Evolutionary conservation across 2,329 filamentous ascomycete genomes (phyloP), one percentile per base, ranked within the genome.

Genomic region (Dactylellina cionopaga): DNA sequence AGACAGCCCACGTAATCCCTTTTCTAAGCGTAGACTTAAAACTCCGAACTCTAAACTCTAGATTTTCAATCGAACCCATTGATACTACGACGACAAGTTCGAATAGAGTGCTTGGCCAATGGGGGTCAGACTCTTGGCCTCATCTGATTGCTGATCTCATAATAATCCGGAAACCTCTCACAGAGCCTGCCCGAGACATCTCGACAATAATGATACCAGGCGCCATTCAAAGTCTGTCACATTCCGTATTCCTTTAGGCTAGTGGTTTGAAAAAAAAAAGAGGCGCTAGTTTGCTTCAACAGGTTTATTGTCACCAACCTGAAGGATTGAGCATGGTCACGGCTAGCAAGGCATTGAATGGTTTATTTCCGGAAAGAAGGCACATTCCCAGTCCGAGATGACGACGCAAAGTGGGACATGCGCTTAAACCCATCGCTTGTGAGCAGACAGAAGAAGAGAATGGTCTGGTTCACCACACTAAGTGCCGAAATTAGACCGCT

Each of bases 401-500:
- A 70, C 56, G 65, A 70, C 65, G 65, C 56, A 55, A 9, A 13
- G 54, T 68, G 46, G 55, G 24, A 46, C 66, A 60, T 71, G 66
- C 66, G 66, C 66, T 71, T 71, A 71, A 71, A 64, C 43, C 15
- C 33, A 64, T 54, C 66, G 66, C 66, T 59, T 63, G 51, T 64
- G 41, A 64, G 43, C 56, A 49, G 44, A 24, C 31, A 22, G 29
- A 49, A 39, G 35, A 64, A 41, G 33, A n/a, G n/a, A n/a, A n/a
- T n/a, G n/a, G n/a, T n/a, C 46, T 47, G 37, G 54, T 64, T 64
- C 52, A 52, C 55, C 51, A 13, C n/a, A n/a, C 51, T 6, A 63
- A 55, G 37, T 43, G 37, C 58, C 58, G 66, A 71, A 71, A 71
- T 71, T 71, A 64, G 58, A 43, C 58, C 58, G 66, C 58, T 56